Evolutionary conservation across 352 stramenopile genomes (phyloP), one percentile per base, ranked within the genome.

Genomic region (Phytophthora pinifolia): DNA sequence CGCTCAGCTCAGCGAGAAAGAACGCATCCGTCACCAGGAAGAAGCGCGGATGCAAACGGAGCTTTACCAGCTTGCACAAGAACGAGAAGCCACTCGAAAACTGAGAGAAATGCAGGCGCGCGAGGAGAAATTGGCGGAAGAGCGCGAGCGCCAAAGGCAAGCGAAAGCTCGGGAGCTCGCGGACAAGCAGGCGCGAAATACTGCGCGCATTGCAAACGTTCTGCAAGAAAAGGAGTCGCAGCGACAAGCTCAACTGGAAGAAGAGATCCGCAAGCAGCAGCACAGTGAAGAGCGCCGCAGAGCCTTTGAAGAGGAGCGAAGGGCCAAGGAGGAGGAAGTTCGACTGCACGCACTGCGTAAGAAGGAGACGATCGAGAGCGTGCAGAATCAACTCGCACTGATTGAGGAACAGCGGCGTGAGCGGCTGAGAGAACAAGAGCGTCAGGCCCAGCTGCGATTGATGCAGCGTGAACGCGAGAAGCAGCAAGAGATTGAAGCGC

Each of bases 111-210:
- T 89, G 41, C 63, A 66, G 25, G 55, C 46, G 1, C 70, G 79
- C 0, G 83, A 94, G 14, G 69, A 70, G 7, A 58, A 44, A 6
- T 57, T 81, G 12, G 62, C 54, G 4, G 65, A 86, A 34, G 52
- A 87, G 27, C 66, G 83, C 6, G 75, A 86, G 25, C 43, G 54
- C 6, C 72, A 82, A 36, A 78, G 77, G 30, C 60, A 54, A 0
- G 38, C 67, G 12, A 87, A 78, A 41, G 73, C 74, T 0, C 46
- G 58, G 2, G 72, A 83, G 30, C 48, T 85, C 27, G 48, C 63
- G 0, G 70, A 87, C 6, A 92, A 87, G 47, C 80, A 90, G 42
- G 60, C 79, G 20, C 73, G 67, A 22, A 92, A 89, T 63, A 78
- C 86, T 17, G 74, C 83, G 44, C 72, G 79, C 6, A 83, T 92